Evolutionary conservation across 306 rosid genomes (phyloP), one percentile per base, ranked within the genome.

Genomic region (Acacia acuminata): DNA sequence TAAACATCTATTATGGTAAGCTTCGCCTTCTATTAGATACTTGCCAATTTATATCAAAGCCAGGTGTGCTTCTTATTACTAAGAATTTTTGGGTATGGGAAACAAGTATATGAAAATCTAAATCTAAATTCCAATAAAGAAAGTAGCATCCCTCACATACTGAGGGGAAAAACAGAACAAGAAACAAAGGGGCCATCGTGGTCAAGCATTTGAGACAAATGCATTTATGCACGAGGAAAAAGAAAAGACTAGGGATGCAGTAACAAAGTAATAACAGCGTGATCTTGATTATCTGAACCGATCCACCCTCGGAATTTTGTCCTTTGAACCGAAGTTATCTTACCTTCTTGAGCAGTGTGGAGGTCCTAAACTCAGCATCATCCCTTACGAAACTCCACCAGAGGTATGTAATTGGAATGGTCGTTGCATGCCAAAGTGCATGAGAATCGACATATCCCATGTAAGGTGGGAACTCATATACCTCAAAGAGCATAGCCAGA

Each of bases 311-410:
- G 47, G 10, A 15, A 43, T 8, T 44, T 13, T 71, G 78, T 47
- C 75, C 61, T 79, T 30, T 47, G 65, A 53, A 79, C 80, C 76
- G 17, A 56, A 55, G 51, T 83, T 92, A 93, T 78, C 87, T 92
- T 10, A 77, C 84, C 84, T 96, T 96, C 91, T 96, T 94, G 51
- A 88, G 92, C 73, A 89, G 90, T 42, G 78, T 56, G 22, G 79
- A 20, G 74, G 99, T 94, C 84, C 90, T 85, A 83, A 88, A 94
- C 85, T 94, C 99, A 4, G 98, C 98, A 78, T 96, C 99, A 71
- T 94, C 99, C 82, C 93, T 89, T 77, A 91, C 84, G 79, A 91
- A 94, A 88, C 96, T 92, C 99, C 99, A 96, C 98, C 92, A 94
- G 27, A 96, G 82, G 87, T 85, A 96, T 42, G 99, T 86, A 25